Base-by-base conservation (phyloP, 2,329 filamentous ascomycete species). In the Penicillium sp. region DNA sequence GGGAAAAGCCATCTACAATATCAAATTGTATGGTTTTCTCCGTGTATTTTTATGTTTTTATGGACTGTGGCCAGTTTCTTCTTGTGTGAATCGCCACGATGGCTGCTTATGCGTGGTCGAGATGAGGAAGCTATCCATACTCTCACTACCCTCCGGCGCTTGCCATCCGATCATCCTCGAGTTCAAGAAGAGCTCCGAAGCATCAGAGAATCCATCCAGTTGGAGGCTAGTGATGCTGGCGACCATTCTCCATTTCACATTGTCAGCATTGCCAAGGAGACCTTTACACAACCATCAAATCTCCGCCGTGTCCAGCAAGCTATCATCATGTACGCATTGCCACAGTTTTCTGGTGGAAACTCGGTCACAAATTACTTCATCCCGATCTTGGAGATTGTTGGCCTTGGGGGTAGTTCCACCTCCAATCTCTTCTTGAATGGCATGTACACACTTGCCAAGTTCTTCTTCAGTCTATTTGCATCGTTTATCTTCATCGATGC, bases 401-500 rank as follows among this genome's bases (percentile, higher is more conserved):
- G 71, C 6, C 27, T 29, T 1, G 26, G 64, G 1, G 52, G 63
- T 1, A 56, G 53, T 2, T 64, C 60, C 0, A 56, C 51, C 0
- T 55, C 57, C 0, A 65, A 56, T 22, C 54, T 76, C 2, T 71
- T 73, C 42, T 50, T 73, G 3, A 68, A 56, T 13, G 66, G 65
- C 49, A 70, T 75, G 63, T 74, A 74, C 49, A 61, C 60, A 14
- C 48, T 74, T 39, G 56, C 69, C 26, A 76, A 74, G 47, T 66
- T 75, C 47, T 65, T 67, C 39, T 73, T 64, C 50, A 63, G 60
- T 10, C 27, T 74, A 1, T 66, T 73, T 16, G 67, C 69, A 1
- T 65, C 64, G 1, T 73, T 75, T 51, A 69, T 74, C 57, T 69
- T 75, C 52, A 67, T 74, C 22, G 72, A 75, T 41, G 65, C 64